A percentile compares a stretch with the other conserved stretches of the same genome.
These are phyloP conservation scores for Aureobasidium vineae DNA, from an alignment of 2,329 filamentous ascomycete genomes.

Conservation along the genomic window DNA sequence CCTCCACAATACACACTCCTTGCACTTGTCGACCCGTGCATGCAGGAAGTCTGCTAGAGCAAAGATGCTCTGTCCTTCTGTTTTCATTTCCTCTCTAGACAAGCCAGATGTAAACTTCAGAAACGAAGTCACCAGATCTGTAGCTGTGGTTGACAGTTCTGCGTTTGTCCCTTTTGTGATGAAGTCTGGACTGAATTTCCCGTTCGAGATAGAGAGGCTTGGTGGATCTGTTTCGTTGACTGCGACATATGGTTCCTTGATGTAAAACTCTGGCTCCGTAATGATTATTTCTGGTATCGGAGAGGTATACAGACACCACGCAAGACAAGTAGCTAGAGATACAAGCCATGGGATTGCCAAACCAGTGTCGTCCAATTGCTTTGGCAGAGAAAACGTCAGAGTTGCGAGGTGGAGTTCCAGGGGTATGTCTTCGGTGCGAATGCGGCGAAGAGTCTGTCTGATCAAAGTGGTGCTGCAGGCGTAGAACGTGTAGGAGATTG, in stretches of 20 bases:
- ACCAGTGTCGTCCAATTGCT: neutral
- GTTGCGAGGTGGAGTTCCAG: neutral
- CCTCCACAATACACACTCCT: neutral
- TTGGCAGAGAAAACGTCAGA: neutral
- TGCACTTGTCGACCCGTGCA: neutral
- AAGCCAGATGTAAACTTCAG: neutral
- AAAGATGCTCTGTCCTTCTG: neutral
- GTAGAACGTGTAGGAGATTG: neutral
- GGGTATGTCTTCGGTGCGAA: neutral
- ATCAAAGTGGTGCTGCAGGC: neutral
- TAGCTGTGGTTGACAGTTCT: neutral
- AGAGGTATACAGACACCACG: neutral
- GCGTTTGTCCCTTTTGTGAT: neutral
- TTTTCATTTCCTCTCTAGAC: neutral
- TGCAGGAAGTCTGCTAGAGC: neutral
- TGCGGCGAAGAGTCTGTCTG: neutral
- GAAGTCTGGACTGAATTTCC: neutral
- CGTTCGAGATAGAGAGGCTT: too few species aligned
- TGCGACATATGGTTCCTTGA: neutral
- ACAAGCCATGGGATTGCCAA: neutral
- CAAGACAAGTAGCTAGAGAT: neutral
- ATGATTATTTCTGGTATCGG: neutral
- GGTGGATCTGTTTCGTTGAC: neutral
- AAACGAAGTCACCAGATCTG: neutral
- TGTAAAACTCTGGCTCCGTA: neutral